Percentiles rank a stretch among this genome's conserved stretches.
Evolutionary conservation across 2,329 filamentous ascomycete genomes (phyloP).

Genomic region (Diaporthe australafricana): DNA sequence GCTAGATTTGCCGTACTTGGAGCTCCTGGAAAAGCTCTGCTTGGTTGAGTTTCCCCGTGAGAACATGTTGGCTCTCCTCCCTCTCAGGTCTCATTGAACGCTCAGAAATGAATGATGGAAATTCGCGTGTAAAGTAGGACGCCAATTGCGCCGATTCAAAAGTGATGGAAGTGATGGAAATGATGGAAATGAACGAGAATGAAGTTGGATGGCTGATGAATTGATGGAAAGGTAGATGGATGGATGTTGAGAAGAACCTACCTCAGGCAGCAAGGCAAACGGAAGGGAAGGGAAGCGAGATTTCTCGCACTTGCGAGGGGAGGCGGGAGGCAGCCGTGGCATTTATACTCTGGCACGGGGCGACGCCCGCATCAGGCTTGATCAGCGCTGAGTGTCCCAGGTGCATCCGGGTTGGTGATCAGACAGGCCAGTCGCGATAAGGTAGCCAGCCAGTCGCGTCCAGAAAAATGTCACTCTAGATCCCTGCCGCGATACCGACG

Average conservation of each 20-base stretch:
- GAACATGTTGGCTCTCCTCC: slow-evolving; percentile 56
- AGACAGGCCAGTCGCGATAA: slow-evolving; percentile 33
- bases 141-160: background rate
- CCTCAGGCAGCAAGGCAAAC: slow-evolving; percentile 36
- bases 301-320: background rate
- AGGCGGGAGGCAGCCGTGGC: slow-evolving; percentile 26
- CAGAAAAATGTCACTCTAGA: slow-evolving; percentile 3
- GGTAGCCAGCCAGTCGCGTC: slow-evolving; percentile 35
- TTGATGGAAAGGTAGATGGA: background rate
- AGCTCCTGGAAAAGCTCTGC: slow-evolving; percentile 65
- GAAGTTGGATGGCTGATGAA: background rate
- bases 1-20: slow-evolving; percentile 62
- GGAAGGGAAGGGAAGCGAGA: slow-evolving; percentile 14
- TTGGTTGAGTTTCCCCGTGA: slow-evolving; percentile 53
- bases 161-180: background rate
- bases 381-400: slow-evolving; percentile 34
- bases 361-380: slow-evolving; percentile 30
- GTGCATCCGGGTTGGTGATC: slow-evolving; percentile 34
- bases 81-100: slow-evolving; percentile 24
- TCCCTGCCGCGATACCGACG: slow-evolving; percentile 24
- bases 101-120: background rate
- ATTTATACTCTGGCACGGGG: slow-evolving; percentile 25
- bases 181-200: background rate
- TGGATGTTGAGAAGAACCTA: slow-evolving; percentile 22
- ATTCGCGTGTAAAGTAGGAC: background rate